Conservation (phyloP, 257 asterid genomes). For the Solanum habrochaites region DNA sequence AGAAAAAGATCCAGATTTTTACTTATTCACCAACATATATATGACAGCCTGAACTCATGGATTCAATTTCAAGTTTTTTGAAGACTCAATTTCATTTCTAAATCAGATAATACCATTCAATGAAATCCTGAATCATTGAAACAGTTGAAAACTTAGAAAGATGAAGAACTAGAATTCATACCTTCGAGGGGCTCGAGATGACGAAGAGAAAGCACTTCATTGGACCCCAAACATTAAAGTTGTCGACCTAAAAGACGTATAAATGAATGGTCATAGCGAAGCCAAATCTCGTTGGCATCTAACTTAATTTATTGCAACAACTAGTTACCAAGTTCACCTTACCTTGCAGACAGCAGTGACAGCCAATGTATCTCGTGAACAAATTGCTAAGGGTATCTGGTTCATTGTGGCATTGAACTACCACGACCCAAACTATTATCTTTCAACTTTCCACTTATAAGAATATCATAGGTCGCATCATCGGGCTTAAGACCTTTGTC, state of each 20-base stretch:
- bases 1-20: neutral
- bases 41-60: neutral
- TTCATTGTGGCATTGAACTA: constrained; percentile 5
- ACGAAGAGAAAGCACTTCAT: neutral
- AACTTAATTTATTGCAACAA: neutral
- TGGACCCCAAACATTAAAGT: neutral
- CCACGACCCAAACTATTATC: constrained; percentile 5
- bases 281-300: neutral
- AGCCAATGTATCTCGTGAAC: neutral
- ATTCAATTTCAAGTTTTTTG: neutral
- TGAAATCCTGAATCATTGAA: neutral
- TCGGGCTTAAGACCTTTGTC: constrained; percentile 65
- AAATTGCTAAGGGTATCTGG: neutral
- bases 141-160: neutral
- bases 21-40: neutral
- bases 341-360: neutral
- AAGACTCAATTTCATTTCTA: neutral
- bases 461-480: constrained; percentile 46
- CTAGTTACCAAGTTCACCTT: neutral
- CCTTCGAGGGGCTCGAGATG: neutral
- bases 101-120: neutral
- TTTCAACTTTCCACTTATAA: constrained; percentile 33
- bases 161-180: neutral
- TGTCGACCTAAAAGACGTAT: neutral
- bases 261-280: neutral